phyloP scores from a whole-genome alignment of 192 early-diverging fungal species.

The Podila epicladia region DNA sequence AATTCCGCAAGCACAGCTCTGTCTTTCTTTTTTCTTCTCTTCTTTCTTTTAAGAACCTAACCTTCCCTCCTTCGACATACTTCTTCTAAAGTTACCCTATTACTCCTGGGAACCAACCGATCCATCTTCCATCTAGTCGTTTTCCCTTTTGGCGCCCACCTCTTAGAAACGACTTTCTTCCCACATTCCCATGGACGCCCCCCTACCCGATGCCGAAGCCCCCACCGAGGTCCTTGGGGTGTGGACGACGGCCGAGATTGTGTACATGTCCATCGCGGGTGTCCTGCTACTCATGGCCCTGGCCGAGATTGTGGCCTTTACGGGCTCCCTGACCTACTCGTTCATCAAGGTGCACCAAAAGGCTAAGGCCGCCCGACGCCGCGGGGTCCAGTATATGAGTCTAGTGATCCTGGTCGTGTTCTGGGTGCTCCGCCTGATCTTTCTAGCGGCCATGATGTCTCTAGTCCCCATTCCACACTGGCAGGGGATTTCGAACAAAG shows the following conservation, averaged over 20 bases:
- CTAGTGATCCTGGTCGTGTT: constrained; percentile 15
- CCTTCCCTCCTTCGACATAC: too few species aligned
- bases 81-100: too few species aligned
- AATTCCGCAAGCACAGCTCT: too few species aligned
- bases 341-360: constrained; percentile 27
- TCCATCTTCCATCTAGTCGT: background rate
- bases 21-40: too few species aligned
- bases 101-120: too few species aligned
- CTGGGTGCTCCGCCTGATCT: constrained; percentile 6
- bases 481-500: constrained; percentile 8
- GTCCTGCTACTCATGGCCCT: constrained; percentile 14
- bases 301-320: constrained; percentile 17
- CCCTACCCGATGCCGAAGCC: background rate
- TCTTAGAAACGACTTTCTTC: background rate
- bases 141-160: background rate
- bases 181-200: background rate
- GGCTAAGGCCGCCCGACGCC: constrained; percentile 13
- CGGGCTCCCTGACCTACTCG: constrained; percentile 18
- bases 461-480: constrained; percentile 18
- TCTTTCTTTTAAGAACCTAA: too few species aligned
- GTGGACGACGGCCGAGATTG: constrained; percentile 22
- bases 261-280: constrained; percentile 14
- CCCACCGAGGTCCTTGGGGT: constrained; percentile 33
- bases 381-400: constrained; percentile 21
- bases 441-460: constrained; percentile 12